These are phyloP conservation scores for Euphorbia lathyris DNA, from an alignment of 345 rosid genomes.

Conservation along the genomic window DNA sequence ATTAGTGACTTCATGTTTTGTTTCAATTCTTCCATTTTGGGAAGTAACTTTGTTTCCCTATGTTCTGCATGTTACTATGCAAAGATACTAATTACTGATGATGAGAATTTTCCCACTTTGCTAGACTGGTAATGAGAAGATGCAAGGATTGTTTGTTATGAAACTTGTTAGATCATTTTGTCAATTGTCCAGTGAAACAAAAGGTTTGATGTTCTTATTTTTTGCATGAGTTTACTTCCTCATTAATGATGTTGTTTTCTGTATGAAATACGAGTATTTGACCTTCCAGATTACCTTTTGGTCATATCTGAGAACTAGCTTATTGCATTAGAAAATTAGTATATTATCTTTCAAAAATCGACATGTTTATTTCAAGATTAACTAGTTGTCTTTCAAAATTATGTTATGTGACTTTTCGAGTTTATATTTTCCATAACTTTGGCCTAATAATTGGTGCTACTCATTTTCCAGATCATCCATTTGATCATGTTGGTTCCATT, in stretches of 20 bases:
- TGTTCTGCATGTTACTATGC: background rate
- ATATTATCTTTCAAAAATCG: background rate
- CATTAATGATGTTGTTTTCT: background rate
- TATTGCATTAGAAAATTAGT: background rate
- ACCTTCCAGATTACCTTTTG: background rate
- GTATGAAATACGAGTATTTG: background rate
- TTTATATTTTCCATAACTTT: background rate
- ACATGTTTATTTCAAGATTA: background rate
- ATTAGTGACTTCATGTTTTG: background rate
- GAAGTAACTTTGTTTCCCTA: background rate
- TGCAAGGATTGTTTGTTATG: slow-evolving; percentile 72
- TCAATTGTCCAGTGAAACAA: slow-evolving; percentile 52
- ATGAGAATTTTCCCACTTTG: slow-evolving; percentile 20
- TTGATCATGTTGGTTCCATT: slow-evolving; percentile 91
- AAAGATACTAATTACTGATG: slow-evolving; percentile 2
- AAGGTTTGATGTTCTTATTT: slow-evolving; percentile 38
- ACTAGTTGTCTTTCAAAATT: background rate
- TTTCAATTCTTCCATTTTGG: background rate
- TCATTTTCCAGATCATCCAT: slow-evolving; percentile 65
- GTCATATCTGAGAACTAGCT: background rate
- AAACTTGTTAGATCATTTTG: slow-evolving; percentile 92
- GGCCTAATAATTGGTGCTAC: slow-evolving; percentile 16
- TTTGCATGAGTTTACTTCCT: slow-evolving; percentile 7
- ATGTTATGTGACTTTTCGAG: background rate
- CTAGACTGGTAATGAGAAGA: slow-evolving; percentile 66